Conservation (phyloP, 202 grass and related monocot genomes). For the Alloteropsis angusta region DNA sequence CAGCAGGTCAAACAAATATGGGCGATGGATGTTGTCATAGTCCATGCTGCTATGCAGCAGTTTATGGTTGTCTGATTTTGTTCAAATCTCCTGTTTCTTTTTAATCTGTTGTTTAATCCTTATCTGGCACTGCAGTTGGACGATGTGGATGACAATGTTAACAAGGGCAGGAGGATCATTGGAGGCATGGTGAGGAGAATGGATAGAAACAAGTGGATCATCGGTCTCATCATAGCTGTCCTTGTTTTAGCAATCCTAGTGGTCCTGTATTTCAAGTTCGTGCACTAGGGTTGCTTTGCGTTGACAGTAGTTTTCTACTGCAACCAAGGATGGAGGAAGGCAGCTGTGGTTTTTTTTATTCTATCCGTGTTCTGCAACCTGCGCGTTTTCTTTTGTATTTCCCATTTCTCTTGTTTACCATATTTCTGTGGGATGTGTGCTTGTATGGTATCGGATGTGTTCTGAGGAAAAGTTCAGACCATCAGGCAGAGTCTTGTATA, state of each 20-base stretch:
- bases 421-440: neutral
- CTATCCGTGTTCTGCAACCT: neutral
- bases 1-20: neutral
- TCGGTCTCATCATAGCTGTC: conserved; percentile 43
- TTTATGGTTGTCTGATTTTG: neutral
- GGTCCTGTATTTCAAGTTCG: conserved; percentile 75
- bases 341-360: neutral
- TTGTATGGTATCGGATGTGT: neutral
- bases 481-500: neutral
- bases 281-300: conserved; percentile 29
- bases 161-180: conserved; percentile 66
- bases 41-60: neutral
- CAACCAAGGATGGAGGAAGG: neutral
- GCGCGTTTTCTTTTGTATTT: neutral
- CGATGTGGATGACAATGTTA: conserved; percentile 48
- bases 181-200: conserved; percentile 71
- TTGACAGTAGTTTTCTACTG: neutral
- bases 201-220: conserved; percentile 86
- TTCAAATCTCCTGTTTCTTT: neutral
- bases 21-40: neutral
- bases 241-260: conserved; percentile 59
- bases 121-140: conserved; percentile 46
- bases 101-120: neutral
- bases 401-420: neutral
- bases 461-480: neutral